These are phyloP conservation scores for Oryza nivara DNA, from an alignment of 176 grass and related monocot genomes.

Conservation along the genomic window DNA sequence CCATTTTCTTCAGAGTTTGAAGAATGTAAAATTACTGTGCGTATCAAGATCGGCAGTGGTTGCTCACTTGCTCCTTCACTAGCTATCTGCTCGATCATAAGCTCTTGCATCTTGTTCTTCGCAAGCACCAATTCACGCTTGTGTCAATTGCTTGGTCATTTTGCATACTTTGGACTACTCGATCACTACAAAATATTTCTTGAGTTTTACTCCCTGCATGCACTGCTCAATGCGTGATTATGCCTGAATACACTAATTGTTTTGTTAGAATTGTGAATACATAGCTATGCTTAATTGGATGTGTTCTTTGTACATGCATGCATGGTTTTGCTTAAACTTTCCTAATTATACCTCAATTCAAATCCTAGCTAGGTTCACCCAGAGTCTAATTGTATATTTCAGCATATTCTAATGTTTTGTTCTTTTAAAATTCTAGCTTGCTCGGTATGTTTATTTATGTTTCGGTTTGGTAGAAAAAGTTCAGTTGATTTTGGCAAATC, in stretches of 20 bases:
- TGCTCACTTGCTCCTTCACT: background rate
- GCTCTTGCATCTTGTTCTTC: background rate
- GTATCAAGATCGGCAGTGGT: conserved; percentile 16
- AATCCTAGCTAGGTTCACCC: background rate
- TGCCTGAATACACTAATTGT: background rate
- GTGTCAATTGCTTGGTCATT: background rate
- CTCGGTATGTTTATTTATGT: background rate
- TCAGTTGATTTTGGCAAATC: background rate
- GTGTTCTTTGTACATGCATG: background rate
- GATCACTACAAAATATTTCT: background rate
- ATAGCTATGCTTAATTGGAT: conserved; percentile 8
- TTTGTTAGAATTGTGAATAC: background rate
- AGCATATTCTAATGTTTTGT: background rate
- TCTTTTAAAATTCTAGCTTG: background rate
- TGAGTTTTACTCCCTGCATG: background rate
- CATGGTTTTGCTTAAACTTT: background rate
- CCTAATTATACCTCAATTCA: background rate
- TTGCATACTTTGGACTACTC: background rate
- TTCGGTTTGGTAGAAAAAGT: background rate
- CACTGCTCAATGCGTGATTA: background rate
- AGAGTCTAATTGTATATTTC: background rate
- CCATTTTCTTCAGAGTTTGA: background rate
- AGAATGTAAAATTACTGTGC: conserved; percentile 37
- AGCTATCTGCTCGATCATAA: background rate
- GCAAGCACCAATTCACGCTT: background rate